phyloP scores from a whole-genome alignment of 257 asterid species.

The Nicotiana paniculata region DNA sequence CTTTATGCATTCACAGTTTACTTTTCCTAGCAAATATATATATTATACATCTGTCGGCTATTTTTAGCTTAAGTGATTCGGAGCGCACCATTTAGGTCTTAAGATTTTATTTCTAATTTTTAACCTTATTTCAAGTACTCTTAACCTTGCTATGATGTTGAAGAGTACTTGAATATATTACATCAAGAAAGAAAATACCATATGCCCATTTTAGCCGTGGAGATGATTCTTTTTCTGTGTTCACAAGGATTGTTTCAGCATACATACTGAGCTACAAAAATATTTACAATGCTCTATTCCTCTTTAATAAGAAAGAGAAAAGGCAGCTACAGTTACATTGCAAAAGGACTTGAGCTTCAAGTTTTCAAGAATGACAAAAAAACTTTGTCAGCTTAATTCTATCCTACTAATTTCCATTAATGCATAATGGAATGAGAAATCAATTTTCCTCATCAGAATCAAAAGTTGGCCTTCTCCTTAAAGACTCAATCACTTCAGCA shows the following conservation, averaged over 20 bases:
- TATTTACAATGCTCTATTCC: background rate
- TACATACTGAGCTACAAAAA: background rate
- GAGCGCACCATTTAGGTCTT: background rate
- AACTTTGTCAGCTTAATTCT: background rate
- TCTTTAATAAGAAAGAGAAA: background rate
- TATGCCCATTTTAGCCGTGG: background rate
- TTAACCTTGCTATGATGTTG: background rate
- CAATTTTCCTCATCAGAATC: conserved; percentile 70
- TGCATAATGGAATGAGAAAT: background rate
- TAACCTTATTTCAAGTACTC: too few species aligned
- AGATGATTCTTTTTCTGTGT: background rate
- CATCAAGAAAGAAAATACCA: background rate
- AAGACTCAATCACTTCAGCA: conserved; percentile 56
- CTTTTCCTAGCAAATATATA: too few species aligned
- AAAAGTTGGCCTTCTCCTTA: conserved; percentile 65
- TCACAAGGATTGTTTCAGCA: background rate
- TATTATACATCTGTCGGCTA: too few species aligned
- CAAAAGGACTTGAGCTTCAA: background rate
- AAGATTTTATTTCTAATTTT: background rate
- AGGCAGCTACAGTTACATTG: background rate
- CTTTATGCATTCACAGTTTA: background rate
- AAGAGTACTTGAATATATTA: background rate
- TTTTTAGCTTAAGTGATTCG: too few species aligned
- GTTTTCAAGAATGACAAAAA: background rate
- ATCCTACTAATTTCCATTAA: background rate